phyloP scores from a whole-genome alignment of 768 basidiomycete species.

The Gautieria morchelliformis region DNA sequence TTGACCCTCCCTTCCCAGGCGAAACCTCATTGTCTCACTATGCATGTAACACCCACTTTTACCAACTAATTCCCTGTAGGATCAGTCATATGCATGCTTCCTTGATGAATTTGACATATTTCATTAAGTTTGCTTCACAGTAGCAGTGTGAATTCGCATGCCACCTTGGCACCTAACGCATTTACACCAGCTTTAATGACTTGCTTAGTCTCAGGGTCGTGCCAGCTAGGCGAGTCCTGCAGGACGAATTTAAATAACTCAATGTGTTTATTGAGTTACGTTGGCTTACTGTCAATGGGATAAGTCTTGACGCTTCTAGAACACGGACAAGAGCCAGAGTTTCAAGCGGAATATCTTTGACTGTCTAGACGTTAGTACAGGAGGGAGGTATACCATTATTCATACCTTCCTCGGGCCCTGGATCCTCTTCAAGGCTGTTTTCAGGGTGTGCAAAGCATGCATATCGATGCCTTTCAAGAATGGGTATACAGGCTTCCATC shows the following conservation, averaged over 20 bases:
- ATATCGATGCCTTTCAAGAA: conserved; percentile 63
- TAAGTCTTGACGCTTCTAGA: background rate
- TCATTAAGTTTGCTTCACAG: background rate
- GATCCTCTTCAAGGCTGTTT: conserved; percentile 34
- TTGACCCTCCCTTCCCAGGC: background rate
- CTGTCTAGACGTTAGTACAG: background rate
- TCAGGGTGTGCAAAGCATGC: conserved; percentile 59
- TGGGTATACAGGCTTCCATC: conserved; percentile 42
- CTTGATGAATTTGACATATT: background rate
- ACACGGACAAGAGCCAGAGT: background rate
- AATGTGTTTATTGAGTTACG: background rate
- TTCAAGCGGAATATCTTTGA: background rate
- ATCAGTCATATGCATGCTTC: background rate
- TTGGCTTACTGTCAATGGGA: background rate
- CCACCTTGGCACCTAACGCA: conserved; percentile 17
- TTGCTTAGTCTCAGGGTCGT: conserved; percentile 3
- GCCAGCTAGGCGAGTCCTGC: conserved; percentile 15
- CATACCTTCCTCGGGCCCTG: conserved; percentile 13
- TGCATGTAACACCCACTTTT: background rate
- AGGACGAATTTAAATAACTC: background rate
- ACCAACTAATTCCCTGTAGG: background rate
- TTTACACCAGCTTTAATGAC: conserved; percentile 13
- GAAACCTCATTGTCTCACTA: background rate
- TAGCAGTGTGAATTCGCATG: conserved; percentile 10
- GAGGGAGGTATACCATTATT: background rate